Evolutionary conservation across 2,329 filamentous ascomycete genomes (phyloP).

Genomic region (Epichloe gansuensis): DNA sequence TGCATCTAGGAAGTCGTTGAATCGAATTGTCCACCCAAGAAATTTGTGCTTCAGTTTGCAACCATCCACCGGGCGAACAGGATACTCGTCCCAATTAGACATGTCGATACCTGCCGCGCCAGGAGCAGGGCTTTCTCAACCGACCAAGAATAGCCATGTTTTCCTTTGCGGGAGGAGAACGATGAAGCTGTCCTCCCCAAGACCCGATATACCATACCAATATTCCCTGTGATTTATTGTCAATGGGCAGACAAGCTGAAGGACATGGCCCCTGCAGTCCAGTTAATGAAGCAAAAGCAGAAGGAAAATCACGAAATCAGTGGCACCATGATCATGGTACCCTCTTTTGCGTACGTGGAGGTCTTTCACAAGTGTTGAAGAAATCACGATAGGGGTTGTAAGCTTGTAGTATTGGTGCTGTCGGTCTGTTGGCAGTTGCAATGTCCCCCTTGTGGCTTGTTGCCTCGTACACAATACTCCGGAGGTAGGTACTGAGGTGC

Average conservation of each 20-base stretch:
- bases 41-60: constrained; percentile 3
- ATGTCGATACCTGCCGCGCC: neutral
- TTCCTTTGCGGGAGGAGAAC: neutral
- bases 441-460: too few relatives aligned
- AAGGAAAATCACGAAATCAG: neutral
- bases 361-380: neutral
- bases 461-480: neutral
- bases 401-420: too few relatives aligned
- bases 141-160: neutral
- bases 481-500: neutral
- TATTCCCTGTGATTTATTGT: too few relatives aligned
- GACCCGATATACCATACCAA: too few relatives aligned
- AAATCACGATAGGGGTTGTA: too few relatives aligned
- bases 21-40: constrained; percentile 1
- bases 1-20: constrained; percentile 21
- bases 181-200: too few relatives aligned
- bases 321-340: neutral
- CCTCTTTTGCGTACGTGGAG: neutral
- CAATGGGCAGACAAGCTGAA: too few relatives aligned
- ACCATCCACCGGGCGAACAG: neutral
- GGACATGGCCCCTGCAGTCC: too few relatives aligned
- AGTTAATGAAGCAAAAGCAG: too few relatives aligned
- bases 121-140: neutral
- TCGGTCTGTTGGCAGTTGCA: too few relatives aligned
- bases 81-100: constrained; percentile 1